Evolutionary conservation across 345 rosid genomes (phyloP), one percentile per base, ranked within the genome.

Genomic region (Eucalyptus paniculata): DNA sequence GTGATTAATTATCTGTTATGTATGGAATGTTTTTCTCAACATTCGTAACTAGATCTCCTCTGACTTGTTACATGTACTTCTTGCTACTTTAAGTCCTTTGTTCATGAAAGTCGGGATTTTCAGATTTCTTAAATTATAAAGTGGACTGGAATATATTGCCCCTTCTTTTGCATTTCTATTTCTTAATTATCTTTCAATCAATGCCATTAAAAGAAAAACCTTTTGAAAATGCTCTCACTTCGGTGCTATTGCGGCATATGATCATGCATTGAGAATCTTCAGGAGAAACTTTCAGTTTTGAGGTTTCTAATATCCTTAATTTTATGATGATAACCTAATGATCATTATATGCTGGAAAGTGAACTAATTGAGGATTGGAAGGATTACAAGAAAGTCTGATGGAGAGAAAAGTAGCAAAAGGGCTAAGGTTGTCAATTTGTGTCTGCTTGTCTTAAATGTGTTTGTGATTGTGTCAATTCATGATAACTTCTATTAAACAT

Each of bases 61-160:
- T 4, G 1, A 65, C 37, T 65, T 16, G 19, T 65, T 30, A 1
- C 32, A n/a, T 67, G 21, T 67, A 67, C 6, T 16, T 16, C 80
- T 67, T 80, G n/a, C 88, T 81, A 1, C 0, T 65, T 65, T 0
- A 65, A 65, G 37, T 65, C 21, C 5, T 8, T 12, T 32, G 4
- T 67, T 67, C 80, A 67, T 15, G 80, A 9, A 67, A 67, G 80
- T 32, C 0, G 7, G 9, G 80, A 32, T 32, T 8, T 32, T 30
- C 23, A 32, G 1, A 16, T 17, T 67, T n/a, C 6, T 0, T 17
- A 32, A 67, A 67, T 16, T 67, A 1, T 32, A 32, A n/a, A n/a
- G 40, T 32, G 80, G 40, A 65, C 40, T 13, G 0, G 40, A n/a
- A 7, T n/a, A 67, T n/a, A 0, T 67, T 16, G 40, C 1, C 58